A percentile compares a stretch with the other conserved stretches of the same genome.
Evolutionary conservation across 805 yeast species (phyloP).

Genomic region (Saccharomyces eubayanus): DNA sequence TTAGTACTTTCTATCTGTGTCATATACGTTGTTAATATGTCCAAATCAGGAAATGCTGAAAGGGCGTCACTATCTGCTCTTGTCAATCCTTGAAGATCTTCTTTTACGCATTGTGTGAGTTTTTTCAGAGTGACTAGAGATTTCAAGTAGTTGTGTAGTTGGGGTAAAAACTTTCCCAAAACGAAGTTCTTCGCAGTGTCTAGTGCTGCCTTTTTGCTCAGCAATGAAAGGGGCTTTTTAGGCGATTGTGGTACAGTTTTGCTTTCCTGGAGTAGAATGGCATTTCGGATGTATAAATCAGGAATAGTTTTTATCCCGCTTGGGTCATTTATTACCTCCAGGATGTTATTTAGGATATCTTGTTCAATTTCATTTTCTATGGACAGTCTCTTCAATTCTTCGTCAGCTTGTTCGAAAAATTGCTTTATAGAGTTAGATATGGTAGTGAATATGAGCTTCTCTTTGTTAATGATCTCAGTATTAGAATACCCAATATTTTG

Average conservation of each 20-base stretch:
- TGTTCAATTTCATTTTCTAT: slow-evolving; percentile 25
- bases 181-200: slow-evolving; percentile 28
- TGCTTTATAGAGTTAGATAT: slow-evolving; percentile 42
- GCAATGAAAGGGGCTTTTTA: slow-evolving; percentile 29
- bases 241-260: slow-evolving; percentile 27
- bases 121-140: background rate
- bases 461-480: slow-evolving; percentile 42
- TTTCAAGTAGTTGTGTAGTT: background rate
- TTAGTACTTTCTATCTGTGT: background rate
- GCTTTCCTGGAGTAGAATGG: slow-evolving; percentile 20
- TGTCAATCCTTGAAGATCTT: background rate
- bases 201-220: slow-evolving; percentile 30
- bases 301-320: slow-evolving; percentile 35
- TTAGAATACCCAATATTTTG: slow-evolving; percentile 47
- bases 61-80: background rate
- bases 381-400: slow-evolving; percentile 29
- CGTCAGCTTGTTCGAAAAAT: slow-evolving; percentile 33
- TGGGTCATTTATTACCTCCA: slow-evolving; percentile 31
- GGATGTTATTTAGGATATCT: slow-evolving; percentile 25
- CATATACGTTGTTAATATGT: background rate
- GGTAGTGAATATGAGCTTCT: slow-evolving; percentile 40
- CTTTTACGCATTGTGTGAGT: background rate
- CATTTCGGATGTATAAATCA: slow-evolving; percentile 35
- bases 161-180: slow-evolving; percentile 26
- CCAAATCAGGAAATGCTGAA: background rate